Evolutionary conservation across 2,329 filamentous ascomycete species (phyloP).

Genomic region (Calonectria henricotiae): DNA sequence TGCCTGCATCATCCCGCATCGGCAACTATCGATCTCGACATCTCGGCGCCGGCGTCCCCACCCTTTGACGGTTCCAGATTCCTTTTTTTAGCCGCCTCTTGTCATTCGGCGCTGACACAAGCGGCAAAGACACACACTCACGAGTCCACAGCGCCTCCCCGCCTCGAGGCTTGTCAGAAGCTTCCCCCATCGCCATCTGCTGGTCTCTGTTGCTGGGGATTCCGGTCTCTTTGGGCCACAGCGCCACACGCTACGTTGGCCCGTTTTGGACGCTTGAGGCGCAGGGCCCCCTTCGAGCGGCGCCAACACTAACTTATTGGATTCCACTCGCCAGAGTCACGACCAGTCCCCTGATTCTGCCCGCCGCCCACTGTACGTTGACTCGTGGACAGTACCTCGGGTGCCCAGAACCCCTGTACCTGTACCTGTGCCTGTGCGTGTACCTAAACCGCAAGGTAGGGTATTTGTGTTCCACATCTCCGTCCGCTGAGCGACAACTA

Average conservation of each 20-base stretch:
- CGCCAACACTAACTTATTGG: conserved; percentile 15
- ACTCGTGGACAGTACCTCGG: conserved; percentile 14
- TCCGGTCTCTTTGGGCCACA: conserved; percentile 22
- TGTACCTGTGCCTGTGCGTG: conserved; percentile 23
- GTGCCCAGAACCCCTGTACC: conserved; percentile 17
- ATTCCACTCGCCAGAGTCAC: conserved; percentile 23
- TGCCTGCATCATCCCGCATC: conserved; percentile 24
- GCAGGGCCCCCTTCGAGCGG: conserved; percentile 24
- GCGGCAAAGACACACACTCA: background rate
- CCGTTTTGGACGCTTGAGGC: conserved; percentile 30
- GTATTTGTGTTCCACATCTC: conserved; percentile 34
- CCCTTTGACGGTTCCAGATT: conserved; percentile 27
- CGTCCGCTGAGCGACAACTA: conserved; percentile 34
- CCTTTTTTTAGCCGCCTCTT: conserved; percentile 25
- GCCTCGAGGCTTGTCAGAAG: conserved; percentile 21
- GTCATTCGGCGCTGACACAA: background rate
- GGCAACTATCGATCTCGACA: conserved; percentile 24
- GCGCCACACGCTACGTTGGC: conserved; percentile 31
- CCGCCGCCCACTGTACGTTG: conserved; percentile 14
- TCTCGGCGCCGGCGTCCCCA: conserved; percentile 20
- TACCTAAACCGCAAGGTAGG: conserved; percentile 25
- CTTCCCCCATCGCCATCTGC: conserved; percentile 5
- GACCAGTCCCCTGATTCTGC: conserved; percentile 28
- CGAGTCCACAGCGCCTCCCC: conserved; percentile 16
- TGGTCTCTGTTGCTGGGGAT: conserved; percentile 6